Percentiles rank a stretch among this genome's conserved stretches.
Conservation (phyloP, 192 early-diverging fungal species). For the Thamnidium elegans region DNA sequence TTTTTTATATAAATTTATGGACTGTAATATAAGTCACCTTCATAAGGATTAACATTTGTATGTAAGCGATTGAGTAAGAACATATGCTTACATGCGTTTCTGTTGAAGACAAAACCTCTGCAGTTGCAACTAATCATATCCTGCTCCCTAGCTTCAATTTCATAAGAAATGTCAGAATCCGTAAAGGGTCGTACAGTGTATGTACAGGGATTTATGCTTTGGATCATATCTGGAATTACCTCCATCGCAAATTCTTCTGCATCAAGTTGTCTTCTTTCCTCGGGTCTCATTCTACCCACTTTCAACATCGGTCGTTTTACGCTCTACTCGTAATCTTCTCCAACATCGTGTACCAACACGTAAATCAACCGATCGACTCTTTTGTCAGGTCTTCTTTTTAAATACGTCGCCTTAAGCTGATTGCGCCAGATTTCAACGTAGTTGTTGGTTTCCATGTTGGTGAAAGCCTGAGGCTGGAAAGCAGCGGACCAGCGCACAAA, state of each 20-base stretch:
- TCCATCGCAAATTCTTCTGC: conserved; percentile 1
- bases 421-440: conserved; percentile 14
- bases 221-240: not conserved
- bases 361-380: conserved; percentile 1
- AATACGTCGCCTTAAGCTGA: conserved; percentile 6
- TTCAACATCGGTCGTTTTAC: not conserved
- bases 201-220: not conserved
- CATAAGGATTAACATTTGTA: too few species aligned
- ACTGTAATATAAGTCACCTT: too few species aligned
- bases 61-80: not conserved
- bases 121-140: conserved; percentile 1
- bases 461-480: not conserved
- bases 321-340: not conserved
- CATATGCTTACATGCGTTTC: not conserved
- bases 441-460: conserved; percentile 14
- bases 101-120: not conserved
- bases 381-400: conserved; percentile 8
- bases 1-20: too few species aligned
- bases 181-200: not conserved
- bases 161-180: not conserved
- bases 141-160: not conserved
- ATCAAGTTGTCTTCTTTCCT: not conserved
- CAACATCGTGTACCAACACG: not conserved
- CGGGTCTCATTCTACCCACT: not conserved
- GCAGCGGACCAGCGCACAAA: not conserved